These are phyloP conservation scores for Trichoderma arundinaceum DNA, from an alignment of 2,329 filamentous ascomycete genomes.

Conservation along the genomic window DNA sequence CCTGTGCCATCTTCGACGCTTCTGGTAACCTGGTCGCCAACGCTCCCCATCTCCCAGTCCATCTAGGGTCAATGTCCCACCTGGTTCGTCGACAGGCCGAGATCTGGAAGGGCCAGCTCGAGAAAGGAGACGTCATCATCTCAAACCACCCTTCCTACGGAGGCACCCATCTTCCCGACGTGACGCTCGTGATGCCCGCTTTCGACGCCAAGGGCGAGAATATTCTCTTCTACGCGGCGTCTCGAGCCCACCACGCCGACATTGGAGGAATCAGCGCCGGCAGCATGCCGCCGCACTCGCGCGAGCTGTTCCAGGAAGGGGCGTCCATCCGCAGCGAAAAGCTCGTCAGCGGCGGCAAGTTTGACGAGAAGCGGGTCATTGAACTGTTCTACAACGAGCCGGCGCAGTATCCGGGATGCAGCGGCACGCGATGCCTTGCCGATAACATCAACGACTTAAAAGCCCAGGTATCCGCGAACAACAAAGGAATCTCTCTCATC, in stretches of 20 bases:
- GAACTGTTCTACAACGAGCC: constrained; percentile 76
- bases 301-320: constrained; percentile 67
- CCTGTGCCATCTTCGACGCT: constrained; percentile 78
- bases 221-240: constrained; percentile 83
- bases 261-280: constrained; percentile 82
- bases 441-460: constrained; percentile 86
- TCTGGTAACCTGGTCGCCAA: constrained; percentile 79
- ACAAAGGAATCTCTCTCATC: constrained; percentile 85
- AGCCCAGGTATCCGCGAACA: constrained; percentile 82
- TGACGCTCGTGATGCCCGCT: constrained; percentile 79
- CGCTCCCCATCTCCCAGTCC: constrained; percentile 79
- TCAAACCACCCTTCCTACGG: constrained; percentile 85
- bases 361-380: constrained; percentile 77
- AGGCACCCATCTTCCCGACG: constrained; percentile 81
- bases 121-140: constrained; percentile 80
- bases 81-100: constrained; percentile 78
- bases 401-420: constrained; percentile 75
- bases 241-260: constrained; percentile 81
- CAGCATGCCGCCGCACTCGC: constrained; percentile 78
- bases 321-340: constrained; percentile 69
- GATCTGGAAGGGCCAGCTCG: constrained; percentile 78
- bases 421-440: constrained; percentile 75
- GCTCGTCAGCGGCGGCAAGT: constrained; percentile 75
- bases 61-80: constrained; percentile 82
- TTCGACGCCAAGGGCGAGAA: constrained; percentile 69